These are phyloP conservation scores for Trichoderma gamsii DNA, from an alignment of 495 filamentous ascomycete genomes.

Conservation along the genomic window DNA sequence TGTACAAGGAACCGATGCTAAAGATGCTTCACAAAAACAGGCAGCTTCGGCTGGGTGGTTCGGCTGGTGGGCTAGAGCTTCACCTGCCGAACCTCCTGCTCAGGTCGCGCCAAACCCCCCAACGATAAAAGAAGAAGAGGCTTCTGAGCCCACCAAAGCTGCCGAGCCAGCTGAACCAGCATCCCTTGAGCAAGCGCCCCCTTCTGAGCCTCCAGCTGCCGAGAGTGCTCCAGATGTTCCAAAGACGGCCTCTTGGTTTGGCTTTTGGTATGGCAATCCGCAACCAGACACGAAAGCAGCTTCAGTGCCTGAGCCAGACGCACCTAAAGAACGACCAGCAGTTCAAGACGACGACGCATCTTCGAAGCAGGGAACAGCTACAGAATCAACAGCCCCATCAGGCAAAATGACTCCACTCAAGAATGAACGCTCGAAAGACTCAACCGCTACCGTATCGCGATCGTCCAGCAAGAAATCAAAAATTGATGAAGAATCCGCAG, in stretches of 20 bases:
- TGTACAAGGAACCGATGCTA: background rate
- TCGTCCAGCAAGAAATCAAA: background rate
- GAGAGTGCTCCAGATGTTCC: constrained; percentile 19
- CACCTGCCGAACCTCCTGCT: constrained; percentile 21
- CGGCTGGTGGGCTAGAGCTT: constrained; percentile 14
- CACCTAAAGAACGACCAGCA: background rate
- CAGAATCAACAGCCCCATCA: background rate
- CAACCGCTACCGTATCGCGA: background rate
- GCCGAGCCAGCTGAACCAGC: constrained; percentile 13
- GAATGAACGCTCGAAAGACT: background rate
- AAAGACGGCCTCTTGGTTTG: constrained; percentile 45
- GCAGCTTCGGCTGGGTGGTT: constrained; percentile 31
- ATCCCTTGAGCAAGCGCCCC: constrained; percentile 21
- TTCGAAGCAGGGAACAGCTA: background rate
- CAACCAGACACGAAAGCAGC: constrained; percentile 25
- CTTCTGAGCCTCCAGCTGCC: constrained; percentile 13
- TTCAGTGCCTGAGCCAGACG: constrained; percentile 24
- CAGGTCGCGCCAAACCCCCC: constrained; percentile 17
- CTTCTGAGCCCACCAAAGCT: constrained; percentile 18
- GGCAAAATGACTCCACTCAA: background rate
- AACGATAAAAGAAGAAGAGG: constrained; percentile 19
- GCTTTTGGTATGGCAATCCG: constrained; percentile 38
- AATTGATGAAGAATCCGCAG: background rate
- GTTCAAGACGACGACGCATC: background rate
- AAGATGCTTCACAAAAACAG: constrained; percentile 19